Evolutionary conservation across 2,329 filamentous ascomycete genomes (phyloP).

Genomic region (Apiospora marii): DNA sequence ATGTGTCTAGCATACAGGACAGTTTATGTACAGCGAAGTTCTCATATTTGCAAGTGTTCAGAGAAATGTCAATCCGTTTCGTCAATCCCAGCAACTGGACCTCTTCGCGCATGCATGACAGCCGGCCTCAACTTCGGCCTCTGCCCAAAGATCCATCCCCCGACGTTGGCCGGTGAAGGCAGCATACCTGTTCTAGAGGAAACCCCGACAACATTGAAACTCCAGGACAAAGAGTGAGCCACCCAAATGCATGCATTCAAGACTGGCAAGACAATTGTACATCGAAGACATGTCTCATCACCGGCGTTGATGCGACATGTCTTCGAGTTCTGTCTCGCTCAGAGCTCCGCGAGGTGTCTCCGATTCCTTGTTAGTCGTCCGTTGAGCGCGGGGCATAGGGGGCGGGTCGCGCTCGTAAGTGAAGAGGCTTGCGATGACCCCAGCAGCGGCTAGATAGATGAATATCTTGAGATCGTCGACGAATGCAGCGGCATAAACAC

Average conservation of each 20-base stretch:
- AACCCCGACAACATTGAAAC: not conserved
- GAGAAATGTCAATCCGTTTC: not conserved
- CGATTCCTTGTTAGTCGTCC: slow-evolving; percentile 37
- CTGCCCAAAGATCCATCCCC: no score
- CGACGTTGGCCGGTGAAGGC: not conserved
- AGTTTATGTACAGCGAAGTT: not conserved
- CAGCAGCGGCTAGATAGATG: slow-evolving; percentile 51
- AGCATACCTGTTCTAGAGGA: not conserved
- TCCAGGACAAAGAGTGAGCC: not conserved
- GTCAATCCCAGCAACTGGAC: not conserved
- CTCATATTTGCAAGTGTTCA: not conserved
- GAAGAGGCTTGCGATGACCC: slow-evolving; percentile 53
- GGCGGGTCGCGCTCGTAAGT: slow-evolving; percentile 53
- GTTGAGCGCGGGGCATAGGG: slow-evolving; percentile 35
- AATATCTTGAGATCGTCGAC: slow-evolving; percentile 55
- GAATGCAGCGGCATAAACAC: slow-evolving; percentile 56
- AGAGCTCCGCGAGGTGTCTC: slow-evolving; percentile 33
- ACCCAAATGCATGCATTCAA: not conserved
- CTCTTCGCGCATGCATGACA: no score
- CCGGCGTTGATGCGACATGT: slow-evolving; percentile 28
- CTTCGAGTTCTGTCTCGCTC: slow-evolving; percentile 43
- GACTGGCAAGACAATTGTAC: not conserved
- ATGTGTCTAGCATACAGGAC: not conserved
- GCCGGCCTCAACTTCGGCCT: not conserved
- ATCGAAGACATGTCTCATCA: not conserved